Evolutionary conservation across 441 rosid genomes (phyloP).

Genomic region (Iberis amara): DNA sequence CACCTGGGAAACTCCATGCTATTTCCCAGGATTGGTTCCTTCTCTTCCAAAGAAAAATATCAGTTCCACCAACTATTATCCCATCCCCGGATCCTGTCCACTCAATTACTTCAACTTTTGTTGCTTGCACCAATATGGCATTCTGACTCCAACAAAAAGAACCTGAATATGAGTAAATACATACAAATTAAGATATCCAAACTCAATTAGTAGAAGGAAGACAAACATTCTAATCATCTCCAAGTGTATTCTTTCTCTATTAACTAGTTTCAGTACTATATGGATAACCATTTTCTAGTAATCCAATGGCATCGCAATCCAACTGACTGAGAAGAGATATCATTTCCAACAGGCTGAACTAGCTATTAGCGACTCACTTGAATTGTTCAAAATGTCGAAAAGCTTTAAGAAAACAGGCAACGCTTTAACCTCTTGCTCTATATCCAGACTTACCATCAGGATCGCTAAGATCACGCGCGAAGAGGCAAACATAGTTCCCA

Average conservation of each 20-base stretch:
- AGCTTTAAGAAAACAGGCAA: neutral
- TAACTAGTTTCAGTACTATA: neutral
- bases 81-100: constrained; percentile 96
- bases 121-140: constrained; percentile 64
- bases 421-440: neutral
- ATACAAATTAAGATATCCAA: constrained; percentile 38
- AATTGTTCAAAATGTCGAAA: neutral
- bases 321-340: neutral
- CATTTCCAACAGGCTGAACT: neutral
- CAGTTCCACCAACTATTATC: constrained; percentile 67
- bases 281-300: neutral
- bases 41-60: constrained; percentile 78
- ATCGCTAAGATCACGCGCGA: constrained; percentile 39
- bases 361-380: constrained; percentile 1
- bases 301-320: neutral
- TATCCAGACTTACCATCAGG: constrained; percentile 36
- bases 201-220: constrained; percentile 13
- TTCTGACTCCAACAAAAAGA: constrained; percentile 99
- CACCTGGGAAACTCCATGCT: constrained; percentile 67
- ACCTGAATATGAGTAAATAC: constrained; percentile 81
- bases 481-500: constrained; percentile 47
- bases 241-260: neutral
- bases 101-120: constrained; percentile 71
- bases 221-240: constrained; percentile 17
- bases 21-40: constrained; percentile 77